Base-by-base conservation (phyloP, 306 rosid genomes). In the Urtica urens region DNA sequence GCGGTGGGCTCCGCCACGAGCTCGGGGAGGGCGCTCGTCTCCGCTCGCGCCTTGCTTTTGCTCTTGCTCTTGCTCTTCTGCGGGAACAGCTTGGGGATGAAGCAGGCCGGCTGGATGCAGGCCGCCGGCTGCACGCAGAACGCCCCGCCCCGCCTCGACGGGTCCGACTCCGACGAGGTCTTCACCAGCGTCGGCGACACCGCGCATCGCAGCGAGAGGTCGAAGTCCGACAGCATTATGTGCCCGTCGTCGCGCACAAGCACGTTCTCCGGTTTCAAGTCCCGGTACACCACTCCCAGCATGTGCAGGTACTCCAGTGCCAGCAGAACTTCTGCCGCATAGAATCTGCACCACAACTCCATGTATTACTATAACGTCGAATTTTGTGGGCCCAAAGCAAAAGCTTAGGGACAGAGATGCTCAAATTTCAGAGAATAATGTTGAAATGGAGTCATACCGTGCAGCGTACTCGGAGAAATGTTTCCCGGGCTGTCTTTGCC, bases 401-500 rank as follows among this genome's bases (percentile, higher is more conserved):
- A 38, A 35, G 8, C 28, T 33, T 49, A 42, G 19, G 2, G 28
- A 38, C 10, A 1, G 43, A 50, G 20, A 49, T 15, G 34, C 1
- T n/a, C 25, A 26, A 40, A 38, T 23, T 38, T 22, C 14, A 35
- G 39, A 51, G n/a, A 12, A 39, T 52, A 24, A 20, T 46, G 10
- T 19, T n/a, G 49, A 11, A 52, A 56, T 14, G 38, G 17, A 59
- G 22, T 23, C 76, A 55, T 81, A 90, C 99, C 99, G 86, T 16
- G 99, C 95, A 69, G 99, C 99, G 72, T 90, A 90, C 73, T 90
- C 99, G 0, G 95, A 90, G 78, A 90, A 90, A 76, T 90, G 94
- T 66, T 85, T 90, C 55, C 95, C 95, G 2, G 99, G 99, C 65
- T 90, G 99, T 3, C 99, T 79, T 71, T 90, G 99, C 84, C 99